Evolutionary conservation across 352 stramenopile genomes (phyloP), one percentile per base, ranked within the genome.

Genomic region (Phytophthora sansomeana): DNA sequence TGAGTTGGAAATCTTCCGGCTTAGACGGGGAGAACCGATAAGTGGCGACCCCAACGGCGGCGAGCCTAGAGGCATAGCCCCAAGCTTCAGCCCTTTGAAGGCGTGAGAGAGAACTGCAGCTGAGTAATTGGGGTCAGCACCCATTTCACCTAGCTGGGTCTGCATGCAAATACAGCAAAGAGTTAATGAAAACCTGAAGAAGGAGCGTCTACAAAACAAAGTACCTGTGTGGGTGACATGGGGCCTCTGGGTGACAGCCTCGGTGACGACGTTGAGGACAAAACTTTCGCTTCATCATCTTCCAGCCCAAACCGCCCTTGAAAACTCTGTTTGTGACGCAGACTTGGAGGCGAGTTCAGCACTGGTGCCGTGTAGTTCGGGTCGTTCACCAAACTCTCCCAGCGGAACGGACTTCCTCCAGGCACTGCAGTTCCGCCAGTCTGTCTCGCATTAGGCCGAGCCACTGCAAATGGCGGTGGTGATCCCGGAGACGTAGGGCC

Each of bases 391-490:
- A 89, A 41, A 57, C 67, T 83, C 33, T 90, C 84, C 87, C 87
- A 95, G 54, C 77, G 71, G 26, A 92, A 83, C 24, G 82, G 83
- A 74, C 80, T 92, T 13, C 67, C 70, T 58, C 49, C 68, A 21
- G 55, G 17, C 24, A 17, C 56, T 56, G 21, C 39, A 48, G 55
- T 35, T 39, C 47, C 26, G 10, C 46, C 69, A 33, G 39, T 1
- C 21, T 64, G 69, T 19, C 49, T 75, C 1, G 51, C 38, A 47
- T 39, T 16, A n/a, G 36, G 49, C 41, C 69, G 58, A 19, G 58
- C 41, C 10, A 91, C 64, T 14, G 87, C 87, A 74, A 95, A 95
- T 0, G 87, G 87, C 4, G 85, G 87, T 33, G 87, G 83, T 0
- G 87, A 95, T 1, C 58, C 56, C 8, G 86, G 83, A 36, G 83